Percentiles rank a stretch among this genome's conserved stretches.
Evolutionary conservation across 169 alveolate genomes (phyloP).

Genomic region (Ichthyophthirius multifiliis): DNA sequence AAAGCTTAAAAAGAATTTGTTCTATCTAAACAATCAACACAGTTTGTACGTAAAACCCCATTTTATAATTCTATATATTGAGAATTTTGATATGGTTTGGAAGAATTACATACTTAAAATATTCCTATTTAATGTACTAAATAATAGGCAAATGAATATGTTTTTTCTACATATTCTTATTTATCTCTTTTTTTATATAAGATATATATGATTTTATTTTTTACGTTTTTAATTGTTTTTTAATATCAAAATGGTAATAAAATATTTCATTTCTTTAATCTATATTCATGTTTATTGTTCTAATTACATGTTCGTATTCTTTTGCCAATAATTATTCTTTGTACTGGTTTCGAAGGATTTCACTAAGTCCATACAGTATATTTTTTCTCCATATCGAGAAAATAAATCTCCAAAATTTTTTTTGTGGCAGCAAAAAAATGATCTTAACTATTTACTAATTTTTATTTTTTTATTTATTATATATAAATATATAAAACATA

Average conservation of each 20-base stretch:
- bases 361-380: constrained; percentile 61
- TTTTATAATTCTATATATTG: constrained; percentile 50
- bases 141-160: constrained; percentile 50
- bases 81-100: constrained; percentile 33
- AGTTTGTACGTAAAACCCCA: constrained; percentile 81
- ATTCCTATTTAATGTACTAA: constrained; percentile 59
- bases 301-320: constrained; percentile 48
- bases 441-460: constrained; percentile 40
- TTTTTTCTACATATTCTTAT: neutral
- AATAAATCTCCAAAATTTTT: constrained; percentile 71
- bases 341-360: constrained; percentile 54
- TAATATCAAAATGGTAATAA: constrained; percentile 78
- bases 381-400: constrained; percentile 69
- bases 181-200: neutral
- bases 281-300: constrained; percentile 47
- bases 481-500: constrained; percentile 16
- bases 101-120: constrained; percentile 42
- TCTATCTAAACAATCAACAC: constrained; percentile 83
- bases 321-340: constrained; percentile 62
- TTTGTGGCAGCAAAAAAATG: constrained; percentile 63
- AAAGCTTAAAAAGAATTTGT: constrained; percentile 72
- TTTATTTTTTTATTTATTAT: neutral
- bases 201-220: constrained; percentile 21
- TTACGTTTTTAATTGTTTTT: constrained; percentile 48
- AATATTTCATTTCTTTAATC: constrained; percentile 46